Conservation (phyloP, 2,329 filamentous ascomycete genomes). For the Penicillium aurantiogriseum region DNA sequence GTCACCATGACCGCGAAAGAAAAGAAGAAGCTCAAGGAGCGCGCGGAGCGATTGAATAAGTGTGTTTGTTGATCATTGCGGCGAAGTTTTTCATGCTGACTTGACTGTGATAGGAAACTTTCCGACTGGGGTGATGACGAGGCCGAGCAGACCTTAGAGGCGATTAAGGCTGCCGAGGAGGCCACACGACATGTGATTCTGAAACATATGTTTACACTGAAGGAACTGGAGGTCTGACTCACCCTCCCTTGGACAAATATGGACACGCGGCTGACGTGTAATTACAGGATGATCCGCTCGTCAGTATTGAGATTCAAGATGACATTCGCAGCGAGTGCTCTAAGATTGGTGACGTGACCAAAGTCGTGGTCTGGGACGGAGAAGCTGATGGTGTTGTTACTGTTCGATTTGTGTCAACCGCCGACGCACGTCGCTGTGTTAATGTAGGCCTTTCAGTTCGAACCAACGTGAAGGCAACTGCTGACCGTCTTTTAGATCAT, state of each 20-base stretch:
- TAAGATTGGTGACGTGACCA: conserved; percentile 84
- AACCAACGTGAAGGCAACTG: background rate
- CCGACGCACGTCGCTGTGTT: conserved; percentile 71
- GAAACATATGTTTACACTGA: conserved; percentile 87
- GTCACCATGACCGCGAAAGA: conserved; percentile 58
- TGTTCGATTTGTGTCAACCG: conserved; percentile 72
- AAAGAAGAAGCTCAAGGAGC: conserved; percentile 85
- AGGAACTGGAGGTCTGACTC: conserved; percentile 65
- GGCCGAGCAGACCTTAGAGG: background rate
- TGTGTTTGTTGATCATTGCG: conserved; percentile 30
- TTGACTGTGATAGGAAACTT: conserved; percentile 62
- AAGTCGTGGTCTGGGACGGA: conserved; percentile 84
- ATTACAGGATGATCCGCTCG: conserved; percentile 68
- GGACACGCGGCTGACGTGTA: conserved; percentile 18
- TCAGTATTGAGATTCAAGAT: conserved; percentile 86
- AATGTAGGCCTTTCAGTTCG: conserved; percentile 33
- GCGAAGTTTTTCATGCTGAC: conserved; percentile 17
- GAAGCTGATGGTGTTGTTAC: conserved; percentile 82
- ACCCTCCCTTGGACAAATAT: background rate
- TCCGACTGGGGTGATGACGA: conserved; percentile 96
- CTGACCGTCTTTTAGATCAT: conserved; percentile 52
- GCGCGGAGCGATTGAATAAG: conserved; percentile 81
- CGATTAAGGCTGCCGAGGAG: background rate
- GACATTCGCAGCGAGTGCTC: conserved; percentile 88
- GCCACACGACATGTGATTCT: conserved; percentile 65